These are phyloP conservation scores for Fusarium dlaminii DNA, from an alignment of 2,329 filamentous ascomycete species.

Conservation along the genomic window DNA sequence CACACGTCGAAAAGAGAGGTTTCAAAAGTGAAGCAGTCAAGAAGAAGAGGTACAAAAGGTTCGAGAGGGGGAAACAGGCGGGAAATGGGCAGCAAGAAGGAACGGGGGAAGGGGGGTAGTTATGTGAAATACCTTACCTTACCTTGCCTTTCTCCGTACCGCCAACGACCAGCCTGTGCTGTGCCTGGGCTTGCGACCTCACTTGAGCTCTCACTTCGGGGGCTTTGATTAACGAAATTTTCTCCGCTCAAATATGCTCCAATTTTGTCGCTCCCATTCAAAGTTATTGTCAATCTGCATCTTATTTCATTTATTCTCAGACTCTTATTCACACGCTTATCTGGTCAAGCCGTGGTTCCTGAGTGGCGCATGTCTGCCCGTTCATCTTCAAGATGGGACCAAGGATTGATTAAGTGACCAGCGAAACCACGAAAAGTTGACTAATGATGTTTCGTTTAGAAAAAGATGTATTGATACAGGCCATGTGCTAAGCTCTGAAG, in stretches of 20 bases:
- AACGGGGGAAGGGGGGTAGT: conserved; percentile 50
- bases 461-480: not conserved
- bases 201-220: conserved; percentile 24
- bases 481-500: not conserved
- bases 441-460: not conserved
- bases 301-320: not conserved
- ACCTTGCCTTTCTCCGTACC: conserved; percentile 36
- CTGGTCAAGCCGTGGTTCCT: not conserved
- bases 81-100: conserved; percentile 43
- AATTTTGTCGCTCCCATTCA: conserved; percentile 3
- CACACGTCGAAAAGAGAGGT: conserved; percentile 21
- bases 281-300: not conserved
- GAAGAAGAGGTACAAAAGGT: conserved; percentile 29
- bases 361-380: conserved; percentile 6
- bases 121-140: conserved; percentile 48
- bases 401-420: conserved; percentile 20
- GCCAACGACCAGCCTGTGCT: conserved; percentile 32
- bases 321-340: not conserved
- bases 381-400: conserved; percentile 20
- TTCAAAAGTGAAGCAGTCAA: conserved; percentile 9
- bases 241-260: conserved; percentile 24
- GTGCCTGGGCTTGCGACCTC: conserved; percentile 33
- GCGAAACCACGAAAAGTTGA: not conserved
- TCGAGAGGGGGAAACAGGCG: conserved; percentile 40
- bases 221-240: conserved; percentile 28